Base-by-base conservation (phyloP, 2,329 filamentous ascomycete genomes). In the Ceratocystis alfenasii region DNA sequence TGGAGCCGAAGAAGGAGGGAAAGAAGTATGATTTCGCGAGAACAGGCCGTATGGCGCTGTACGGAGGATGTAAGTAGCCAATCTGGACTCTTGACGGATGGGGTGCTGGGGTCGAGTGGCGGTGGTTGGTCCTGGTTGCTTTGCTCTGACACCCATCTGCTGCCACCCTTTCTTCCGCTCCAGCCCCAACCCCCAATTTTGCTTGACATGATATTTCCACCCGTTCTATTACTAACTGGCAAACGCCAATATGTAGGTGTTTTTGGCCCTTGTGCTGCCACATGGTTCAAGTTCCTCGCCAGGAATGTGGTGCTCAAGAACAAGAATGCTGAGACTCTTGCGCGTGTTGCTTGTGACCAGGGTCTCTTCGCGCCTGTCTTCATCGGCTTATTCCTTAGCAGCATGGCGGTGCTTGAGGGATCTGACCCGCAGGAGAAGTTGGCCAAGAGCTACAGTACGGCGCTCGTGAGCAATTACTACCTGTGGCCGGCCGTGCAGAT, bases 401-500 rank as follows among this genome's bases (percentile, higher is more conserved):
- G 83, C 73, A 95, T 96, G 90, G 89, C 91, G 17, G 81, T 87
- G 68, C 80, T 94, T 75, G 90, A 95, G 76, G 89, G 90, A 30
- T 72, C 73, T 41, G 76, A 75, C 66, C 76, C 79, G 33, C 67
- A 78, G 71, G 83, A 91, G 72, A 92, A 93, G 77, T 79, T 94
- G 65, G 76, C 83, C 68, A 84, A 81, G 72, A 87, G 83, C 68
- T 96, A 91, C 77, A 75, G 77, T 70, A 80, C 83, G 12, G 88
- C 89, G 41, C 82, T 96, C 72, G 82, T 82, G 74, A 87, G 89
- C 74, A 96, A 96, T 78, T 90, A 90, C 81, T 83, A 90, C 78
- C 76, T 96, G 66, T 96, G 92, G 92, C 92, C 92, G 2, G 79
- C 80, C 69, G 90, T 95, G 66, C 92, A 96, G 78, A 79, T 87